Conservation (phyloP, 202 grass and related monocot species). For the Eragrostis tef region DNA sequence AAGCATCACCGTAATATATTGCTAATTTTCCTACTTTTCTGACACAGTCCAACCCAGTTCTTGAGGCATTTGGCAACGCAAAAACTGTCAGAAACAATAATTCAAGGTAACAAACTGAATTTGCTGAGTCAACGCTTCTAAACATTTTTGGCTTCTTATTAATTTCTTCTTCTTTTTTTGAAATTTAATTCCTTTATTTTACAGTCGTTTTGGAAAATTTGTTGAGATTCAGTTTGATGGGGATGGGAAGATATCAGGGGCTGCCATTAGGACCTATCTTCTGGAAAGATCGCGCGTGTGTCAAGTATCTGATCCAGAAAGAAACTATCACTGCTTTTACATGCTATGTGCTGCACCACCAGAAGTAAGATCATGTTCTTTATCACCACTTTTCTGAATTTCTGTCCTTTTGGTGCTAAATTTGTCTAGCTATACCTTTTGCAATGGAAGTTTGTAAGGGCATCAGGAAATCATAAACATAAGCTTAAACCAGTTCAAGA, state of each 20-base stretch:
- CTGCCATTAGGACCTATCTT: conserved; percentile 94
- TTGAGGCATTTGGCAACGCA: conserved; percentile 99
- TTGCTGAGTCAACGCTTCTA: conserved; percentile 6
- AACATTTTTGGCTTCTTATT: conserved; percentile 30
- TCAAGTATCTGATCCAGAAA: conserved; percentile 97
- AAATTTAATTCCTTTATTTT: conserved; percentile 49
- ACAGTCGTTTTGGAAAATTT: conserved; percentile 97
- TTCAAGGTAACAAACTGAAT: conserved; percentile 73
- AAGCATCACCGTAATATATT: conserved; percentile 25
- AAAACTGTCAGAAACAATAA: conserved; percentile 98
- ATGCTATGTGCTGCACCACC: conserved; percentile 86
- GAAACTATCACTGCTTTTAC: conserved; percentile 99
- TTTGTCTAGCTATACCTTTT: conserved; percentile 12
- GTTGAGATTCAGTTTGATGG: conserved; percentile 97
- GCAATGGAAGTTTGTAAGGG: conserved; percentile 6
- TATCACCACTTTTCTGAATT: conserved; percentile 31
- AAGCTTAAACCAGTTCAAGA: conserved; percentile 16
- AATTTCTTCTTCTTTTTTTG: conserved; percentile 15
- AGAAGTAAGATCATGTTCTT: conserved; percentile 58
- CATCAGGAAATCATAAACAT: not conserved
- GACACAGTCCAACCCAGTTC: conserved; percentile 93
- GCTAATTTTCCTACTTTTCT: conserved; percentile 46
- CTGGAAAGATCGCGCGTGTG: conserved; percentile 98
- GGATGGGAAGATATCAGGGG: conserved; percentile 83
- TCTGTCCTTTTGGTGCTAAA: not conserved